phyloP scores from a whole-genome alignment of 176 grass and related monocot genomes.

The Zoysia pacifica region DNA sequence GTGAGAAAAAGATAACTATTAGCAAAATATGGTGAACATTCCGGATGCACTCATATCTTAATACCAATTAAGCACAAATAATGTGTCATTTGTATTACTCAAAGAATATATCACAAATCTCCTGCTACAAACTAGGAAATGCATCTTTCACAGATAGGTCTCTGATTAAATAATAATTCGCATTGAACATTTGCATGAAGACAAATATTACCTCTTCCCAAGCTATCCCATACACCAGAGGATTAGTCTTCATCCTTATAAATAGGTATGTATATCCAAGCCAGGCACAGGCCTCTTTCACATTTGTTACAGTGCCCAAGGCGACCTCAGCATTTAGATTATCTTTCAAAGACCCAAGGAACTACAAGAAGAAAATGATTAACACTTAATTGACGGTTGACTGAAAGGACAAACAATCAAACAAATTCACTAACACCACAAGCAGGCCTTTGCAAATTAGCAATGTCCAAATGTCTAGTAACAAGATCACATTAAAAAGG shows the following conservation, averaged over 20 bases:
- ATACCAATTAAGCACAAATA: constrained; percentile 7
- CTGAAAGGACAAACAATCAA: constrained; percentile 15
- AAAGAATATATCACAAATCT: constrained; percentile 25
- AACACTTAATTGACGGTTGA: constrained; percentile 4
- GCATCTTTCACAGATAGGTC: constrained; percentile 14
- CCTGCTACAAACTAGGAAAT: constrained; percentile 19
- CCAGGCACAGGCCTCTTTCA: constrained; percentile 95
- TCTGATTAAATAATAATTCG: constrained; percentile 6
- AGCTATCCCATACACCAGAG: constrained; percentile 89
- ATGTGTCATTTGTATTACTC: constrained; percentile 7
- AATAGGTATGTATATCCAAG: constrained; percentile 99
- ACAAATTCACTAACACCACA: constrained; percentile 18
- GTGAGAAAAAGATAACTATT: constrained; percentile 10
- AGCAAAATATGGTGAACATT: neutral
- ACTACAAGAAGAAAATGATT: constrained; percentile 48
- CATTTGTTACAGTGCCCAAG: constrained; percentile 95
- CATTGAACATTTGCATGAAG: constrained; percentile 13
- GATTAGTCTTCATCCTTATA: constrained; percentile 99
- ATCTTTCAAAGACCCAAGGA: constrained; percentile 92
- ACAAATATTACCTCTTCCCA: constrained; percentile 80
- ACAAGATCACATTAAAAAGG: neutral
- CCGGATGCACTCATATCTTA: neutral
- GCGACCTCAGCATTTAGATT: constrained; percentile 99
- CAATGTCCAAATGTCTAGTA: neutral
- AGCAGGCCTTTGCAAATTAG: constrained; percentile 23